Percentiles rank a stretch among this genome's conserved stretches.
phyloP scores from a whole-genome alignment of 202 grass and related monocot species.

The Zoysia matrella region DNA sequence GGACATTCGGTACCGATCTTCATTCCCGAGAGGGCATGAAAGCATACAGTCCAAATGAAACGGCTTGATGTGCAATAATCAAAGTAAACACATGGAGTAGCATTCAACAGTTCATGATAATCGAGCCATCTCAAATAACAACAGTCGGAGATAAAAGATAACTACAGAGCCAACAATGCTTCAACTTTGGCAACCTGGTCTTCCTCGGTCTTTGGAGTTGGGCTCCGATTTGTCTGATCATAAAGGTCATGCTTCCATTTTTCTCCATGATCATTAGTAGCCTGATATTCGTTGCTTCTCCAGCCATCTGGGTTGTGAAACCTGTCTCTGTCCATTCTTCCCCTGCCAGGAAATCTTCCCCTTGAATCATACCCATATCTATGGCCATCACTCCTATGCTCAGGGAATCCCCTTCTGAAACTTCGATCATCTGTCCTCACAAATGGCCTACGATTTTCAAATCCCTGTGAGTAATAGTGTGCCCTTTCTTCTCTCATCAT shows the following conservation, averaged over 20 bases:
- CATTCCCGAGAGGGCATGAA: too few species aligned
- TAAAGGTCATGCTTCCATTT: conserved; percentile 99
- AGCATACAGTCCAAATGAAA: too few species aligned
- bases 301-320: conserved; percentile 48
- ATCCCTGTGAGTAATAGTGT: conserved; percentile 42
- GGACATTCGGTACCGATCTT: too few species aligned
- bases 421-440: conserved; percentile 50
- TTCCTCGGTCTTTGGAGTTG: conserved; percentile 80
- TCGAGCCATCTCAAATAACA: conserved; percentile 32
- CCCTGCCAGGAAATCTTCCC: conserved; percentile 62
- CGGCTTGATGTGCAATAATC: too few species aligned
- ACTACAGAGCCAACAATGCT: conserved; percentile 70
- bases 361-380: conserved; percentile 61
- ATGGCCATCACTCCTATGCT: conserved; percentile 53
- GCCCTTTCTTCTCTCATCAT: conserved; percentile 56
- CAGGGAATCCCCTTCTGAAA: conserved; percentile 53
- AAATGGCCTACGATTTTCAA: conserved; percentile 39
- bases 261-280: conserved; percentile 53
- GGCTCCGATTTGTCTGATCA: conserved; percentile 74
- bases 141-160: conserved; percentile 25
- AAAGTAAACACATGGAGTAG: too few species aligned
- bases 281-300: conserved; percentile 46
- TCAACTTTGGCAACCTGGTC: conserved; percentile 95
- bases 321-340: conserved; percentile 63
- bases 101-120: not conserved